Evolutionary conservation across 352 stramenopile species (phyloP).

Genomic region (Phytophthora constricta): DNA sequence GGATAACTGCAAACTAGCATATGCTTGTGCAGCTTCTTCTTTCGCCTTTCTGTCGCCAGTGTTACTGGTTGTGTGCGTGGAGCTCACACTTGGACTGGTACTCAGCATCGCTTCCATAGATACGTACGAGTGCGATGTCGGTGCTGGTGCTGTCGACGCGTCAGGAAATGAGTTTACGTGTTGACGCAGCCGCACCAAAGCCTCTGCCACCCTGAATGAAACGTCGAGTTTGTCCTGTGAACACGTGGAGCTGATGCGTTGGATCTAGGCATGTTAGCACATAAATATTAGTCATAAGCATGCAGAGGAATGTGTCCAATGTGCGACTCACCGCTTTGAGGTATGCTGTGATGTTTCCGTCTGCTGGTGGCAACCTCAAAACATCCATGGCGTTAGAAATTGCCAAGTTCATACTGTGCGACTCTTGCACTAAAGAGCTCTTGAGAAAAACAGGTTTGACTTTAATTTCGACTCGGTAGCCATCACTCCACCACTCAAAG

Average conservation of each 20-base stretch:
- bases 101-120: constrained; percentile 57
- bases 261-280: constrained; percentile 30
- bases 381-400: constrained; percentile 15
- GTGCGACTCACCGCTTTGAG: constrained; percentile 43
- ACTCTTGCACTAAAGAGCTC: background rate
- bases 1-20: constrained; percentile 31
- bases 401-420: constrained; percentile 1
- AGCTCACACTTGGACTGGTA: constrained; percentile 39
- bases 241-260: constrained; percentile 34
- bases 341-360: constrained; percentile 25
- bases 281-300: constrained; percentile 7
- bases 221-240: constrained; percentile 19
- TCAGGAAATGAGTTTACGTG: constrained; percentile 40
- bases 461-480: background rate
- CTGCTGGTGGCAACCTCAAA: constrained; percentile 16
- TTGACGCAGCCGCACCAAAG: constrained; percentile 48
- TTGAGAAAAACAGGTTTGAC: constrained; percentile 32
- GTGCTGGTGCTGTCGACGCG: constrained; percentile 16
- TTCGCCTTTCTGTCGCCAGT: constrained; percentile 16
- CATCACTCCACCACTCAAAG: background rate
- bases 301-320: background rate
- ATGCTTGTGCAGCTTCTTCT: constrained; percentile 27
- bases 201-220: constrained; percentile 31
- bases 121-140: constrained; percentile 37
- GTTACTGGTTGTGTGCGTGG: constrained; percentile 21